Percentiles rank a stretch among this genome's conserved stretches.
These are phyloP conservation scores for Cryoendolithus antarcticus DNA, from an alignment of 2,329 filamentous ascomycete genomes.

Conservation along the genomic window DNA sequence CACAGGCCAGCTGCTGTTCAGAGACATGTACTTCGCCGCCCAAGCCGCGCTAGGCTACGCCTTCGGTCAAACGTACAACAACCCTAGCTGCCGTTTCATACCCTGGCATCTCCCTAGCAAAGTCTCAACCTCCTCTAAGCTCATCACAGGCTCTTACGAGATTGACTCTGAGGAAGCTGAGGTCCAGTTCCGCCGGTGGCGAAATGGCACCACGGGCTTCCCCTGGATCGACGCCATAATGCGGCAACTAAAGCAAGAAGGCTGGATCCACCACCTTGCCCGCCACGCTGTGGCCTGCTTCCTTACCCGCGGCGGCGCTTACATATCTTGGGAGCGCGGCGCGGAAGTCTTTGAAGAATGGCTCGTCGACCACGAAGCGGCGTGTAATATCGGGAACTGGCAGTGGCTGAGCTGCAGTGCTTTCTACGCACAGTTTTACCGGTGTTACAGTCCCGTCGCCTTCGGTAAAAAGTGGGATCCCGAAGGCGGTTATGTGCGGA, in stretches of 20 bases:
- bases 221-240: conserved; percentile 73
- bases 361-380: conserved; percentile 61
- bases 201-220: conserved; percentile 57
- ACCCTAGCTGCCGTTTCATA: conserved; percentile 58
- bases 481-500: conserved; percentile 50
- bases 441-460: conserved; percentile 56
- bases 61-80: conserved; percentile 54
- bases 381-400: conserved; percentile 66
- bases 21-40: conserved; percentile 74
- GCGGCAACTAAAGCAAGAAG: conserved; percentile 58
- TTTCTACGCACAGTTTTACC: conserved; percentile 61
- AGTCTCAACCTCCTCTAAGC: conserved; percentile 33
- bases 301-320: conserved; percentile 66
- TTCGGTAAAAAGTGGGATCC: conserved; percentile 69
- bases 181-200: conserved; percentile 56
- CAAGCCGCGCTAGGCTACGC: conserved; percentile 54
- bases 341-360: conserved; percentile 67
- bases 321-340: conserved; percentile 67
- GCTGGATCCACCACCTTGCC: conserved; percentile 71
- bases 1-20: conserved; percentile 60
- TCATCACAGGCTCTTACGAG: conserved; percentile 48
- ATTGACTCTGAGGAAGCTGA: conserved; percentile 53
- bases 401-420: conserved; percentile 66
- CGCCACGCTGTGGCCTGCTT: conserved; percentile 71
- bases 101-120: conserved; percentile 65